phyloP scores from a whole-genome alignment of 768 basidiomycete genomes.

The Kondoa subrosea region DNA sequence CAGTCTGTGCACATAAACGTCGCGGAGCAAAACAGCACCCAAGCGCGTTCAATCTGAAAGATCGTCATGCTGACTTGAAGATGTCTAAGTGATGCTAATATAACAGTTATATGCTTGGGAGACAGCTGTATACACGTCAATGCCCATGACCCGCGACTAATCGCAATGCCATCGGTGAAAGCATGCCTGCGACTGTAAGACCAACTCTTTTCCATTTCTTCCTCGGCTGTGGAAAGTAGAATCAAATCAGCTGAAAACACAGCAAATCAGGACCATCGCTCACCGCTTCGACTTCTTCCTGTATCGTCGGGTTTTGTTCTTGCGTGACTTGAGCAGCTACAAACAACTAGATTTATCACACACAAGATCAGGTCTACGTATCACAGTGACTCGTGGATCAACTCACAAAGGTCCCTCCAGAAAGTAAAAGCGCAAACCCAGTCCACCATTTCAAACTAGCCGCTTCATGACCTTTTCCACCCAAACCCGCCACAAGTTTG shows the following conservation, averaged over 20 bases:
- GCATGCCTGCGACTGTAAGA: background rate
- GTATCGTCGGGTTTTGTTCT: slow-evolving; percentile 7
- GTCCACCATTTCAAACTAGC: slow-evolving; percentile 38
- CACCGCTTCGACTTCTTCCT: background rate
- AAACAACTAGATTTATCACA: slow-evolving; percentile 41
- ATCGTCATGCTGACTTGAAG: no score
- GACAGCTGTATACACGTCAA: no score
- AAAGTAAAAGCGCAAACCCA: slow-evolving; percentile 63
- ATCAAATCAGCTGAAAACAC: background rate
- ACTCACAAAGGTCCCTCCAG: slow-evolving; percentile 61
- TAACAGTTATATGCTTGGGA: no score
- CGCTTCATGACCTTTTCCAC: slow-evolving; percentile 28
- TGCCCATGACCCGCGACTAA: background rate
- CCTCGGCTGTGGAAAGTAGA: background rate
- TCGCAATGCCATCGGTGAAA: background rate
- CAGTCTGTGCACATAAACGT: no score
- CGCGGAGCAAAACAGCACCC: no score
- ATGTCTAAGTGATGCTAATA: background rate
- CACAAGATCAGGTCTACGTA: background rate
- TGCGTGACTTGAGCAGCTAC: slow-evolving; percentile 51
- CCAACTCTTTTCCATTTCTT: background rate
- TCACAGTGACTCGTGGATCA: background rate
- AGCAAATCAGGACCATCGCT: background rate
- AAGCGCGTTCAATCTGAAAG: no score
- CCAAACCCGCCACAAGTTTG: slow-evolving; percentile 9